phyloP scores from a whole-genome alignment of 495 filamentous ascomycete genomes.

The Penicillium crystallinum region DNA sequence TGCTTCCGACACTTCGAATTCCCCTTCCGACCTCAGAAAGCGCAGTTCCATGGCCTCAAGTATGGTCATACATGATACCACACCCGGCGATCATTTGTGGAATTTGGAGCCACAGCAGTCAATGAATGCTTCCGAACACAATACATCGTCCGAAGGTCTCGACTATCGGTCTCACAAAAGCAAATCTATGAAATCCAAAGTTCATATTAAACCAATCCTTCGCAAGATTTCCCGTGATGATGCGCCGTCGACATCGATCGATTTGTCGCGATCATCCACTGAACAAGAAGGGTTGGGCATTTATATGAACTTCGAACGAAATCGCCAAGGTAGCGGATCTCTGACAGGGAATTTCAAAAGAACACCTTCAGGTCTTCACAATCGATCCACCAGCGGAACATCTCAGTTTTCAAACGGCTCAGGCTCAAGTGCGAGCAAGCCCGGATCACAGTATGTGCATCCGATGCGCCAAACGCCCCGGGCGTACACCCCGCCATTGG shows the following conservation, averaged over 20 bases:
- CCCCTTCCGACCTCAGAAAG: conserved; percentile 4
- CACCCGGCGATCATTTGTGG: conserved; percentile 13
- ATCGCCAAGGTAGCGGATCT: conserved; percentile 26
- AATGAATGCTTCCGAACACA: conserved; percentile 3
- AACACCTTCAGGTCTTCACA: conserved; percentile 38
- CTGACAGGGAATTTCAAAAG: conserved; percentile 26
- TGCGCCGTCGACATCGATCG: conserved; percentile 39
- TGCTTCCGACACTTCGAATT: conserved; percentile 10
- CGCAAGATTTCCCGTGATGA: conserved; percentile 50
- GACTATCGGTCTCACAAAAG: conserved; percentile 24
- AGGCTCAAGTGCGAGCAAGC: conserved; percentile 45
- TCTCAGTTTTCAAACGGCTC: conserved; percentile 50
- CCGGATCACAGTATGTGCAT: conserved; percentile 51
- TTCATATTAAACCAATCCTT: conserved; percentile 55
- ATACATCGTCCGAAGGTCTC: conserved; percentile 17
- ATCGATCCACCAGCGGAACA: conserved; percentile 51
- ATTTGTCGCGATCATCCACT: conserved; percentile 50
- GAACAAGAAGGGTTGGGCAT: conserved; percentile 56
- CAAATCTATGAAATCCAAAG: conserved; percentile 26
- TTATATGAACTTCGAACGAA: conserved; percentile 44
- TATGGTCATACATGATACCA: conserved; percentile 6
- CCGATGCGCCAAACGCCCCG: conserved; percentile 56
- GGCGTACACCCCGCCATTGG: conserved; percentile 51
- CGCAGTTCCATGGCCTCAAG: conserved; percentile 8
- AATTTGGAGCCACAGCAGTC: conserved; percentile 7